phyloP scores from a whole-genome alignment of 176 grass and related monocot species.

The Aegilops longissima region DNA sequence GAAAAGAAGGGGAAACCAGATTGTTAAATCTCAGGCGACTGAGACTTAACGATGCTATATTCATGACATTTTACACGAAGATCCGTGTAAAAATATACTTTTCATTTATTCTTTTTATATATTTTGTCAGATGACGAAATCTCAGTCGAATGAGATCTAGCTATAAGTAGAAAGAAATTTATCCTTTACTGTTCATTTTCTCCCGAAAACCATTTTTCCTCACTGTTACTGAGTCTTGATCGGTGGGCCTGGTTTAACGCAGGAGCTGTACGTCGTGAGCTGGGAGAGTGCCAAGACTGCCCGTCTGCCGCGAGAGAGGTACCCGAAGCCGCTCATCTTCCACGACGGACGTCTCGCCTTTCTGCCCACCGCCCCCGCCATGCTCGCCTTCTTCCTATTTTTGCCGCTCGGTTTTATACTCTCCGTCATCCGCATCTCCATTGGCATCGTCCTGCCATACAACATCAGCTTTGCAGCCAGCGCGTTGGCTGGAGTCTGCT shows the following conservation, averaged over 20 bases:
- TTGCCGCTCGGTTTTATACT: conserved; percentile 63
- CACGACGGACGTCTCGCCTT: conserved; percentile 88
- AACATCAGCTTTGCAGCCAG: not conserved
- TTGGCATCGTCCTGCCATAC: conserved; percentile 66
- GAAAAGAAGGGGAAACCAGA: too few species aligned
- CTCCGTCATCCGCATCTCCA: conserved; percentile 50
- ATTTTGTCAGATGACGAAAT: too few species aligned
- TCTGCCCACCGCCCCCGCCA: conserved; percentile 58
- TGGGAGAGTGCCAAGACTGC: conserved; percentile 34
- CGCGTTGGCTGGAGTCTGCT: conserved; percentile 52
- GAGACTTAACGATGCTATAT: too few species aligned
- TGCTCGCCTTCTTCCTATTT: conserved; percentile 66
- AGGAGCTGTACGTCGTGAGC: conserved; percentile 68
- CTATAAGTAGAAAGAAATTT: too few species aligned
- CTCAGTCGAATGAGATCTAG: too few species aligned
- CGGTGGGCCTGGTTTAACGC: not conserved
- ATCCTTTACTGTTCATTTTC: not conserved
- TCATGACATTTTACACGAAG: too few species aligned
- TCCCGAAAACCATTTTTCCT: not conserved
- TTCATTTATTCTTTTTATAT: too few species aligned
- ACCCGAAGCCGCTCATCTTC: conserved; percentile 91
- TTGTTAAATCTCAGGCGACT: too few species aligned
- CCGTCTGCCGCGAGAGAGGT: conserved; percentile 54
- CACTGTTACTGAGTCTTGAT: not conserved
- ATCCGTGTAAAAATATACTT: too few species aligned